These are phyloP conservation scores for Naumovozyma baii DNA, from an alignment of 805 yeast genomes.

Conservation along the genomic window DNA sequence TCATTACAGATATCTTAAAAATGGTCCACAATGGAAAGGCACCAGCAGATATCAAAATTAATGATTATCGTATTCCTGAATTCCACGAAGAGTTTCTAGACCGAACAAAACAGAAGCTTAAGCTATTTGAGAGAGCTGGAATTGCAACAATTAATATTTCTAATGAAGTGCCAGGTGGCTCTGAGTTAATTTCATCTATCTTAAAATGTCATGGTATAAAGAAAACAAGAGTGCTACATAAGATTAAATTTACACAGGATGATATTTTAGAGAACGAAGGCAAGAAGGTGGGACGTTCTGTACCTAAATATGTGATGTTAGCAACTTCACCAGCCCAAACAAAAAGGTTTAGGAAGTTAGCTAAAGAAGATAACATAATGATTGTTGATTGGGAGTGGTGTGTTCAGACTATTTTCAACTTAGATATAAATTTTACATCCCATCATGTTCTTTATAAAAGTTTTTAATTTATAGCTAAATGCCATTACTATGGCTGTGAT, in stretches of 20 bases:
- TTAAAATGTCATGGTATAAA: constrained; percentile 22
- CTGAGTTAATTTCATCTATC: constrained; percentile 18
- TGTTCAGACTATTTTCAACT: constrained; percentile 20
- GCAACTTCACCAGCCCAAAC: constrained; percentile 25
- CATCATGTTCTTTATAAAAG: neutral
- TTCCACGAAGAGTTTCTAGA: constrained; percentile 20
- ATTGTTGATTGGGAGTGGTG: constrained; percentile 31
- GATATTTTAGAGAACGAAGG: constrained; percentile 11
- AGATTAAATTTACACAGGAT: constrained; percentile 10
- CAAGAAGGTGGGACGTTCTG: constrained; percentile 1
- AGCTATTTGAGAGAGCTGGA: constrained; percentile 21
- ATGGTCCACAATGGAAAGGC: constrained; percentile 7
- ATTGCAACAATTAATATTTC: constrained; percentile 16
- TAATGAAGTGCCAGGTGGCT: constrained; percentile 24
- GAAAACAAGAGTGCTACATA: constrained; percentile 13
- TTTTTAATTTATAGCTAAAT: too few species aligned
- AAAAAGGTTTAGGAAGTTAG: constrained; percentile 16
- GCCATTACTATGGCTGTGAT: too few species aligned
- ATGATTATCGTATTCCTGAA: constrained; percentile 29
- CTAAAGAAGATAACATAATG: constrained; percentile 5
- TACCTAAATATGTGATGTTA: constrained; percentile 17
- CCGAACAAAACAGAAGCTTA: constrained; percentile 11
- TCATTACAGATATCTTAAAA: constrained; percentile 40
- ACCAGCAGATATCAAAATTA: constrained; percentile 7
- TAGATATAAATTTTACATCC: constrained; percentile 8